Base-by-base conservation (phyloP, 1,284 basidiomycete genomes). In the Rhizoctonia solani region DNA sequence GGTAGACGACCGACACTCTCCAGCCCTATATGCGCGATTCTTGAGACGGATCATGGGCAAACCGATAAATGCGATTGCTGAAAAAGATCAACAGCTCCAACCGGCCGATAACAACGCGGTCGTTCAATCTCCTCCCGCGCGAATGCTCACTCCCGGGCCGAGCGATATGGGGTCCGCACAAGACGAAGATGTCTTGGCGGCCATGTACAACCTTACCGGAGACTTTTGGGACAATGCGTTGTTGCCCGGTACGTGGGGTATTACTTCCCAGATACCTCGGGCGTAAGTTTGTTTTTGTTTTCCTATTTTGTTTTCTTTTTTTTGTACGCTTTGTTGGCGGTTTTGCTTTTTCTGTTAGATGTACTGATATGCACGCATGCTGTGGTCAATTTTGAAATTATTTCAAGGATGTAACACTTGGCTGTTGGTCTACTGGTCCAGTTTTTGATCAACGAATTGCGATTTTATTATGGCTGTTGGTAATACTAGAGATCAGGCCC, bases 211-310 rank as follows among this genome's bases (percentile, higher is more conserved):
- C 9, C 61, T 54, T 9, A 21, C 25, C 9, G 61, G 50, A 21
- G 61, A 65, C 27, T 65, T 65, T 39, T 54, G 61, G 61, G 50
- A 65, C 25, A 65, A 65, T 29, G 39, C 61, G 49, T 42, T 65
- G 25, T 54, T 54, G 41, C 61, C 61, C 11, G 61, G 61, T 25
- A 65, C 61, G 37, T 65, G 61, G 61, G 61, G 61, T 42, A 65
- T 54, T 4, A 27, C 25, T 9, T 46, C 30, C 9, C 30, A 16
- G 21, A 23, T 8, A 13, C 30, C 16, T 8, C 32, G 34, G 21
- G 42, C 13, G 32, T 46, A 46, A 19, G n/a, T 46, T 9, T 9
- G 11, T 46, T 9, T 46, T 9, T 46, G 44, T 46, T 6, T 11
- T 6, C 44, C 9, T 21, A 46, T 9, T 9, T 46, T 46, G 44